Conservation (phyloP, 1,139 yeast species). For the Oligophagozyma castellii region DNA sequence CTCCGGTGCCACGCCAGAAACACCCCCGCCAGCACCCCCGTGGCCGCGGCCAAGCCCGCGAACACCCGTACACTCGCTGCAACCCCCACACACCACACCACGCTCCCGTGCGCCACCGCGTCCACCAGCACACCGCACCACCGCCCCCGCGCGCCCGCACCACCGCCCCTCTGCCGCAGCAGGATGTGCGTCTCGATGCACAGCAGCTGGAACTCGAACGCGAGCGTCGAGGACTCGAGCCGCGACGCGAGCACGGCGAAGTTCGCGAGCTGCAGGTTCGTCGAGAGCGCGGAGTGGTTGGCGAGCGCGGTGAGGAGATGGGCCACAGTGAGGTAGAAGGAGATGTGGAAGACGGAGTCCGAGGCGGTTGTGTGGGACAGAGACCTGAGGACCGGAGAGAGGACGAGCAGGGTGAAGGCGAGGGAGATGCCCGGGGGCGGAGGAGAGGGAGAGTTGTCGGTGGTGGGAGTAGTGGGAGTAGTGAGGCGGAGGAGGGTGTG, state of each 20-base stretch:
- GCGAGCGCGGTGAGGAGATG: constrained; percentile 31
- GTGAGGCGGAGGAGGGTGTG: constrained; percentile 1
- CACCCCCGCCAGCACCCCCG: constrained; percentile 15
- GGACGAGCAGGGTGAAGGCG: constrained; percentile 53
- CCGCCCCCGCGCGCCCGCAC: constrained; percentile 6
- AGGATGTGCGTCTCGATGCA: constrained; percentile 22
- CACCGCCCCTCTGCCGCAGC: constrained; percentile 14
- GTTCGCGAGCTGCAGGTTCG: constrained; percentile 72
- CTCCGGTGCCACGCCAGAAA: constrained; percentile 22
- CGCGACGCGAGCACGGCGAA: constrained; percentile 87
- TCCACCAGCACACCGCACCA: constrained; percentile 8
- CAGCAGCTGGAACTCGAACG: constrained; percentile 47
- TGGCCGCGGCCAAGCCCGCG: constrained; percentile 9
- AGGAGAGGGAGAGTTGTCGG: constrained; percentile 3
- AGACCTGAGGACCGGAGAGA: constrained; percentile 84
- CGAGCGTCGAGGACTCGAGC: constrained; percentile 55
- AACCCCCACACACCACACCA: constrained; percentile 14
- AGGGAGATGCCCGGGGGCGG: constrained; percentile 57
- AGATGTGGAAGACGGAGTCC: constrained; percentile 90
- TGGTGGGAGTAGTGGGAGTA: constrained; percentile 2
- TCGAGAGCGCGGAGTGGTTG: constrained; percentile 46
- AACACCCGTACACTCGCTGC: constrained; percentile 12
- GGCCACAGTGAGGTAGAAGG: constrained; percentile 60
- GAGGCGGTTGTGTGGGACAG: constrained; percentile 80
- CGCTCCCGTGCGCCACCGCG: constrained; percentile 15